Evolutionary conservation across 169 alveolate species (phyloP).

Genomic region (Eimeria sp.): DNA sequence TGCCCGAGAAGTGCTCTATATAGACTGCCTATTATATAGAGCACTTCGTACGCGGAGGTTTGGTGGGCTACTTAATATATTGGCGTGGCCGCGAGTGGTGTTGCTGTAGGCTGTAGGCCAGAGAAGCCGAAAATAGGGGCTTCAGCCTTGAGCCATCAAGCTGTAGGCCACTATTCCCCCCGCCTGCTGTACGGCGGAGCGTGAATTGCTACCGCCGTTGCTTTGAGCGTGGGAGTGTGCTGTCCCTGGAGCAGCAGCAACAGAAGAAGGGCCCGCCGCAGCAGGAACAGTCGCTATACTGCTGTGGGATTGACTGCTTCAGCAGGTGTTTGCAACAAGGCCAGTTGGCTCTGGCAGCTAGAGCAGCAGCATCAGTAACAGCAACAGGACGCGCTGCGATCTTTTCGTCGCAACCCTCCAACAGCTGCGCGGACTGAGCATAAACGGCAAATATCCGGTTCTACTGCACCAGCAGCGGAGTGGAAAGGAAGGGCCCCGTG

Average conservation of each 20-base stretch:
- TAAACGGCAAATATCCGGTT: not conserved
- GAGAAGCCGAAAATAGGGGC: not conserved
- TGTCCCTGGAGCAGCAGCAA: not conserved
- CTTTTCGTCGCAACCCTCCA: not conserved
- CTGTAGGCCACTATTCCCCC: not conserved
- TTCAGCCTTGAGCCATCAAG: not conserved
- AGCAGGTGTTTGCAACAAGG: slow-evolving; percentile 3
- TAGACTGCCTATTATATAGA: not conserved
- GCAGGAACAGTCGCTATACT: not conserved
- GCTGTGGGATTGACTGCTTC: not conserved
- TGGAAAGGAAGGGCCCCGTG: not conserved
- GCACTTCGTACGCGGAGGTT: not conserved
- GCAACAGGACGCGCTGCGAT: not conserved
- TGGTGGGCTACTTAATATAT: not conserved
- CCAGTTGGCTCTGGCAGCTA: not conserved
- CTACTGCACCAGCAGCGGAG: slow-evolving; percentile 7
- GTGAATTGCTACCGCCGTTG: not conserved
- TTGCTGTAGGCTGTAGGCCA: not conserved
- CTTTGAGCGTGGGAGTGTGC: not conserved
- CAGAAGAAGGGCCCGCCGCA: not conserved
- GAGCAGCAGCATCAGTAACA: not conserved
- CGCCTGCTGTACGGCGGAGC: not conserved
- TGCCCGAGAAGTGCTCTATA: no score
- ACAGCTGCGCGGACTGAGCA: not conserved
- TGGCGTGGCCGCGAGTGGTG: not conserved